Evolutionary conservation across 345 rosid species (phyloP).

Genomic region (Eucalyptus tenuipes): DNA sequence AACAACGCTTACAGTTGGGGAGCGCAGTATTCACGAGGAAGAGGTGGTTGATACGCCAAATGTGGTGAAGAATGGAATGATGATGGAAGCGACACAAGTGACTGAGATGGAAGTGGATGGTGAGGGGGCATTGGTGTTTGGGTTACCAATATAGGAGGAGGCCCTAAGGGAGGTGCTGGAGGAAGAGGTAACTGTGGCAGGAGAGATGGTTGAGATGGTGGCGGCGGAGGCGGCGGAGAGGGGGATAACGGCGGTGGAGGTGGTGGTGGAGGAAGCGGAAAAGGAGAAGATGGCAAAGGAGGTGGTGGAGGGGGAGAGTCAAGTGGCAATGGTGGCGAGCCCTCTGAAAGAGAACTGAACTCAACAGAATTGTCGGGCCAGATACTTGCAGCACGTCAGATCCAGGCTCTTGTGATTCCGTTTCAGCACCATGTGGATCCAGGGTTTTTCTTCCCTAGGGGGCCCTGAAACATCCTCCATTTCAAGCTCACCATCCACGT

Average conservation of each 20-base stretch:
- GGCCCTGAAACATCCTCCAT: slow-evolving; percentile 80
- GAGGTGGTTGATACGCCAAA: slow-evolving; percentile 42
- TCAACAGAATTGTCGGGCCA: slow-evolving; percentile 14
- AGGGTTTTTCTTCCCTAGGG: slow-evolving; percentile 41
- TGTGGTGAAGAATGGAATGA: slow-evolving; percentile 42
- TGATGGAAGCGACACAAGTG: slow-evolving; percentile 26
- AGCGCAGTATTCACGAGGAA: slow-evolving; percentile 37
- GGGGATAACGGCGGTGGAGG: slow-evolving; percentile 31
- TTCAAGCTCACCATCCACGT: slow-evolving; percentile 79
- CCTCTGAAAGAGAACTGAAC: slow-evolving; percentile 26
- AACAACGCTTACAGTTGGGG: slow-evolving; percentile 29
- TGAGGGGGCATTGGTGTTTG: slow-evolving; percentile 19
- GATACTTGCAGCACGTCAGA: slow-evolving; percentile 16
- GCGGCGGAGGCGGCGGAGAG: slow-evolving; percentile 26
- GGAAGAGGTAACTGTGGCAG: slow-evolving; percentile 16
- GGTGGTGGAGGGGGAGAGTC: slow-evolving; percentile 72
- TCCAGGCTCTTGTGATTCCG: slow-evolving; percentile 16
- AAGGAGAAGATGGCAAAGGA: slow-evolving; percentile 62
- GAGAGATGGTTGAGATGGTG: slow-evolving; percentile 8
- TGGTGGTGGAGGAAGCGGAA: slow-evolving; percentile 31
- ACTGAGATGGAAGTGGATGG: slow-evolving; percentile 31
- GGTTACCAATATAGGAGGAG: slow-evolving; percentile 9
- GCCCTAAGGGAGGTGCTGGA: slow-evolving; percentile 15
- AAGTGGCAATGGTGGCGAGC: slow-evolving; percentile 62
- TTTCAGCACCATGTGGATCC: slow-evolving; percentile 7